These are phyloP conservation scores for Pichia sp. DNA, from an alignment of 1,139 yeast species.

Conservation along the genomic window DNA sequence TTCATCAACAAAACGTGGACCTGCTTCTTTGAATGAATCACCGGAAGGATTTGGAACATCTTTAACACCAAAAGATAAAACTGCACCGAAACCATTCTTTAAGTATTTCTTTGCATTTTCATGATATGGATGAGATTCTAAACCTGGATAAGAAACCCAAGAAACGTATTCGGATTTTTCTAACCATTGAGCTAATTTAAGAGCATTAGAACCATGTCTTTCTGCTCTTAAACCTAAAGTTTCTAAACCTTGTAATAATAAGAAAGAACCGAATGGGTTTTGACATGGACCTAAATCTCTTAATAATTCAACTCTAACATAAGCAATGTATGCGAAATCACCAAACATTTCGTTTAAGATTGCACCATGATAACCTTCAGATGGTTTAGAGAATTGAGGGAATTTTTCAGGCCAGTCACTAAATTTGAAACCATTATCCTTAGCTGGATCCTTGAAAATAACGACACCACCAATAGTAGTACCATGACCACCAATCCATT, in stretches of 20 bases:
- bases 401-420: constrained; percentile 73
- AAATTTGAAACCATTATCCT: constrained; percentile 64
- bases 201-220: constrained; percentile 83
- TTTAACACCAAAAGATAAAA: constrained; percentile 83
- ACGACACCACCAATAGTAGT: constrained; percentile 91
- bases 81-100: constrained; percentile 75
- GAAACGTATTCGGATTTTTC: constrained; percentile 67
- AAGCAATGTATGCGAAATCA: constrained; percentile 70
- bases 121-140: constrained; percentile 76
- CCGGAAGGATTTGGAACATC: constrained; percentile 41
- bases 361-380: constrained; percentile 91
- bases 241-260: constrained; percentile 85
- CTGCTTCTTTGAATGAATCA: constrained; percentile 59
- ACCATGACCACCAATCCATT: constrained; percentile 99
- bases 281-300: constrained; percentile 90
- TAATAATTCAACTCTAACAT: constrained; percentile 75
- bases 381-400: constrained; percentile 87
- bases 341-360: constrained; percentile 79
- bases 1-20: constrained; percentile 75
- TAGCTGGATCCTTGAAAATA: constrained; percentile 70
- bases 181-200: constrained; percentile 70
- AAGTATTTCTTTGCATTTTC: constrained; percentile 78
- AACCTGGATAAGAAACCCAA: constrained; percentile 91
- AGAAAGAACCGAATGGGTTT: constrained; percentile 85
- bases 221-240: constrained; percentile 90